Base-by-base conservation (phyloP, 371 early-diverging fungal genomes). In the Rhizopus arrhizus region DNA sequence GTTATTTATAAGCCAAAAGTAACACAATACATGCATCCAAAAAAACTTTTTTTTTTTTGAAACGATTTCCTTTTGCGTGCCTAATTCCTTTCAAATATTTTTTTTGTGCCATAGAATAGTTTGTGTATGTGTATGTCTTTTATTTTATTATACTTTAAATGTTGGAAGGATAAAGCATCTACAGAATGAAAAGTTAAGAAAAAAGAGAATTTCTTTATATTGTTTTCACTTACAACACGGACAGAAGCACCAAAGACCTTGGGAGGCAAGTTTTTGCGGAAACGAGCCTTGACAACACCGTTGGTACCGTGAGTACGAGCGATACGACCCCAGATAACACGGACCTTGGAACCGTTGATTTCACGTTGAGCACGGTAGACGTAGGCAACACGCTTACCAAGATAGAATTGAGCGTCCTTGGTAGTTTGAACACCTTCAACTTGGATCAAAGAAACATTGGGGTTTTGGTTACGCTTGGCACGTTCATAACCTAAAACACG, bases 121-220 rank as follows among this genome's bases (percentile, higher is more conserved):
- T 22, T 22, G 22, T 22, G 22, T 22, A 22, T 2, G 2, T 22
- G 1, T 22, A n/a, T n/a, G n/a, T n/a, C n/a, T 22, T 22, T 56
- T 55, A 52, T 61, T 57, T 45, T 34, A 12, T 35, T 41, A 47
- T 15, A 49, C 54, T 70, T 90, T 89, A 92, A 78, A 92, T 86
- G 85, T 86, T 85, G 78, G 95, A 95, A 64, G 95, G 95, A 86
- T 93, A 95, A 77, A 95, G 76, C 95, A 95, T 95, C 90, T 90
- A 70, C 10, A 56, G 29, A 58, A 47, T 60, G 50, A 53, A 35
- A 55, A 22, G 6, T 43, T 13, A 43, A 43, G 0, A 15, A 43
- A 43, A 35, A 15, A 35, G 5, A 13, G 3, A 9, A 34, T 12
- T n/a, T 32, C 15, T 10, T 33, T 51, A 4, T 34, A 28, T 15